Evolutionary conservation across 2,329 filamentous ascomycete genomes (phyloP).

Genomic region (Hymenoscyphus scutula): DNA sequence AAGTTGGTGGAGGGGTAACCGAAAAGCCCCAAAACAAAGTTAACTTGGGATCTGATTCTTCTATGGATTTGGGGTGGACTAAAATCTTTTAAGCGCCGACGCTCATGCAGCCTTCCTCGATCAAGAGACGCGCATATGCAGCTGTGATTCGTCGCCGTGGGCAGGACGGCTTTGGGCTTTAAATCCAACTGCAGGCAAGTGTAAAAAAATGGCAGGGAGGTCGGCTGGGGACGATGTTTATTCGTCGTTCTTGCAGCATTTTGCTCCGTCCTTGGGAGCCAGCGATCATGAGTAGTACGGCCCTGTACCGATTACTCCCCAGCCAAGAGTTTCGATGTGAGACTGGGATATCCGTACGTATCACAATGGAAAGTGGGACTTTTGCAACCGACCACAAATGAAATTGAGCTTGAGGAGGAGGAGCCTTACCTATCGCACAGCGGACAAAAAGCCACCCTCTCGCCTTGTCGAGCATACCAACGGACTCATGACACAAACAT

Average conservation of each 20-base stretch:
- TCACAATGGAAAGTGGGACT: not conserved
- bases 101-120: constrained; percentile 24
- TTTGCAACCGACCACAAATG: not conserved
- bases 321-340: not conserved
- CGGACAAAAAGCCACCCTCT: not conserved
- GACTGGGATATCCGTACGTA: not conserved
- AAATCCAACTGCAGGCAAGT: constrained; percentile 2
- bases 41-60: not conserved
- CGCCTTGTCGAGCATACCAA: not conserved
- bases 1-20: not conserved
- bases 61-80: not conserved
- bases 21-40: not conserved
- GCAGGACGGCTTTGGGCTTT: not conserved
- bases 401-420: not conserved
- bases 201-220: not conserved
- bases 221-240: constrained; percentile 3
- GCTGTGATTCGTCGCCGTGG: constrained; percentile 21
- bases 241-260: not conserved
- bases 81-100: constrained; percentile 22
- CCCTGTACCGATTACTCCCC: not conserved
- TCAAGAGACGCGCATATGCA: constrained; percentile 32
- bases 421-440: not conserved
- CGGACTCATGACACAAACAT: not conserved
- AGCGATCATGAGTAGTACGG: not conserved
- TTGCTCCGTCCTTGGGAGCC: not conserved